Evolutionary conservation across 306 rosid species (phyloP), one percentile per base, ranked within the genome.

Genomic region (Acacia crassicarpa): DNA sequence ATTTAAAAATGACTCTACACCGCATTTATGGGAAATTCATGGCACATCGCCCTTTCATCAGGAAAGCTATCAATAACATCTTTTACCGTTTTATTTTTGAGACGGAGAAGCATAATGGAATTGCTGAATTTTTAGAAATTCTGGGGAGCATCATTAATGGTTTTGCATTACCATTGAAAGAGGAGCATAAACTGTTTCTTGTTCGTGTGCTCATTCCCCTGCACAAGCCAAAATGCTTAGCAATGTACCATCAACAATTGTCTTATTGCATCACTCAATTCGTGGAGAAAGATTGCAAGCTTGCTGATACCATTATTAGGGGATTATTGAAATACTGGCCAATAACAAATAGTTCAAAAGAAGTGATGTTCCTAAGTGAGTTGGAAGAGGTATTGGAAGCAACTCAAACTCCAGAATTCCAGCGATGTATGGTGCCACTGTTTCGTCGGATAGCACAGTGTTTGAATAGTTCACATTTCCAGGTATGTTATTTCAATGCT

Each of bases 241-340:
- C 84, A 19, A 89, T 82, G 88, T 91, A 91, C 78, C 93, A 91
- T 78, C 93, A 89, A 33, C 95, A 88, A 67, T 80, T 91, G 72
- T 89, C 93, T 40, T 91, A 91, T 78, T 89, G 93, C 87, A 88
- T 89, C 66, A 86, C 86, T 3, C 95, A 89, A 66, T 91, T 89
- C 84, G 93, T 89, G 15, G 95, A 91, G 83, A 91, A 91, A 83
- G 95, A 91, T 77, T 89, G 90, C 87, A 91, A 91, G 87, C 91
- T 91, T 82, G 89, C 95, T 27, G 95, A 91, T 86, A 88, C 90
- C 30, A 90, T 91, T 77, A 86, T 89, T 46, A 83, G 91, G 90
- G 93, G 95, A 63, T 80, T 89, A 73, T 82, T 89, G 82, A 91
- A 89, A 88, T 91, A 85, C 84, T 91, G 95, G 95, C 95, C 95